Base-by-base conservation (phyloP, 2,329 filamentous ascomycete genomes). In the Aspergillus alliaceus region DNA sequence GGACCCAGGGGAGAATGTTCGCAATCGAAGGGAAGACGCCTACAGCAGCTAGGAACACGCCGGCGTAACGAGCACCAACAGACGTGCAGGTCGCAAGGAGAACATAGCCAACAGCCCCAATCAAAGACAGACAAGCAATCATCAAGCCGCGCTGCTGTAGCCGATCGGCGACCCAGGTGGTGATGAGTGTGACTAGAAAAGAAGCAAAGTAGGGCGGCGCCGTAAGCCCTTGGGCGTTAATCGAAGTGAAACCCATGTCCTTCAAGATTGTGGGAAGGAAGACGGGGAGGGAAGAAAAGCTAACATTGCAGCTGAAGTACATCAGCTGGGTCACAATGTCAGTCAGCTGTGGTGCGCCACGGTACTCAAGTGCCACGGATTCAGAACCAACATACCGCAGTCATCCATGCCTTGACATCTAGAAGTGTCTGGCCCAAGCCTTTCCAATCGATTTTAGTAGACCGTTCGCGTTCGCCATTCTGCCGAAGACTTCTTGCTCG, bases 131-230 rank as follows among this genome's bases (percentile, higher is more conserved):
- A 5, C 73, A 62, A 3, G 81, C 75, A 60, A 90, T 82, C 63
- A 84, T 81, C 44, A 84, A 67, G 1, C 86, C 87, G 40, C 88
- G 85, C 68, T 89, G 87, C 60, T 84, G 82, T 1, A 82, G 79
- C 14, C 79, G 80, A 74, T 91, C 88, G n/a, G 87, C 86, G 34
- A 90, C 69, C 69, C 80, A 88, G 5, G 86, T 86, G 1, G 83
- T 84, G 9, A 67, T 64, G 58, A 91, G 80, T 44, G 85, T 88
- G 22, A 86, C 73, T 12, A 89, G 64, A 68, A 88, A 90, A 1
- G 87, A 82, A 15, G 89, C 72, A 64, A 91, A 84, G 70, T 88
- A 90, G 0, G 88, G 87, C 1, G 88, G 88, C 0, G 88, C 87
- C 0, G 87, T 87, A 12, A 92, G 80, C 1, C 88, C 89, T 72